A percentile compares a stretch with the other conserved stretches of the same genome.
These are phyloP conservation scores for Camellia sinensis DNA, from an alignment of 148 eudicot species.

Conservation along the genomic window DNA sequence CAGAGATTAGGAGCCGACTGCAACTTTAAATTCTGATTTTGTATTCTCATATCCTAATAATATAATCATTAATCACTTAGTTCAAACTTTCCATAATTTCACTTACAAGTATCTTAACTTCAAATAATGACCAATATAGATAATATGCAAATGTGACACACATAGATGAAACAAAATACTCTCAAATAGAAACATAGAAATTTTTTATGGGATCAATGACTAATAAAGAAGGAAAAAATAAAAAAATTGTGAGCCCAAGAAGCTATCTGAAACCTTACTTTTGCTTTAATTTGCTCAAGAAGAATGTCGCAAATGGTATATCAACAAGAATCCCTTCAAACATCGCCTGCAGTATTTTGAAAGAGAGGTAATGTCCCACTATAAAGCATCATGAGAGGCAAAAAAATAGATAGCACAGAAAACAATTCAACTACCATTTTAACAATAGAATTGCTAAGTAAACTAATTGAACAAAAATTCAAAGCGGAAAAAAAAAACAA, in stretches of 20 bases:
- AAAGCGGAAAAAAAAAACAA: too few species aligned
- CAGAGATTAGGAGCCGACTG: not conserved
- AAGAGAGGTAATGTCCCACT: not conserved
- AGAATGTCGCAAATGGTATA: conserved; percentile 98
- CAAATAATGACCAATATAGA: not conserved
- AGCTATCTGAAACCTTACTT: conserved; percentile 51
- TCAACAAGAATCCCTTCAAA: conserved; percentile 98
- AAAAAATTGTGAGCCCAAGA: not conserved
- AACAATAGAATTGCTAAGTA: not conserved
- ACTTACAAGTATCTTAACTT: not conserved
- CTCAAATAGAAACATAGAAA: not conserved
- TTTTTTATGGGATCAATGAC: not conserved
- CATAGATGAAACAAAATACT: not conserved
- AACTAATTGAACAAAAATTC: not conserved
- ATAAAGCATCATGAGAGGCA: not conserved
- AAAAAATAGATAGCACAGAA: not conserved
- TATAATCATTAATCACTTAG: not conserved
- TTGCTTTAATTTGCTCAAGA: conserved; percentile 93
- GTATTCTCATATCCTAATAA: not conserved
- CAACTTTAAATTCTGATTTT: not conserved
- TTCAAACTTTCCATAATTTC: not conserved
- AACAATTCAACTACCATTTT: not conserved
- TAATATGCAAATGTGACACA: not conserved
- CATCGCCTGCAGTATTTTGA: conserved; percentile 68
- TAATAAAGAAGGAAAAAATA: not conserved